Percentiles rank a stretch among this genome's conserved stretches.
Evolutionary conservation across 495 filamentous ascomycete species (phyloP).

Genomic region (Sabuloglossum arenarium): DNA sequence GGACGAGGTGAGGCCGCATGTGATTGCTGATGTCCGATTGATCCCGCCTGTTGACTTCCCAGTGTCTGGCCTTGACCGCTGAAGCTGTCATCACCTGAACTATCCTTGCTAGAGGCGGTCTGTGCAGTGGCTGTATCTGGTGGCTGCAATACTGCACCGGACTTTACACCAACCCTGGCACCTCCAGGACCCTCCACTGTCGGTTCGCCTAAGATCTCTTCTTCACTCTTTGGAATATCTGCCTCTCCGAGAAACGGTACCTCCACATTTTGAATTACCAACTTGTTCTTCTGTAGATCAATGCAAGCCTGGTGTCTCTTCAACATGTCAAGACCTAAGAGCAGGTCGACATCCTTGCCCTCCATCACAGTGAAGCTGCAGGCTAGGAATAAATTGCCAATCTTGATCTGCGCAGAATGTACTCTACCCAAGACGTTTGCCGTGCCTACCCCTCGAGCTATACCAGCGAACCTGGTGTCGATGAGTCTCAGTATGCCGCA

Average conservation of each 20-base stretch:
- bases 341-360: constrained; percentile 88
- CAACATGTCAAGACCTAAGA: constrained; percentile 90
- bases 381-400: constrained; percentile 68
- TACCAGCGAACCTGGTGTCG: constrained; percentile 74
- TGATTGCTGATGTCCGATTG: background rate
- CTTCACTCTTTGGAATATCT: constrained; percentile 68
- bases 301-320: constrained; percentile 85
- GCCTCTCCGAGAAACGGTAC: constrained; percentile 80
- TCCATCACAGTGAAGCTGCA: constrained; percentile 99
- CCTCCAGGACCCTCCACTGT: constrained; percentile 71
- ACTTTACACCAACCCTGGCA: constrained; percentile 60
- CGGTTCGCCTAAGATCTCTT: constrained; percentile 58
- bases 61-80: constrained; percentile 7
- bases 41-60: constrained; percentile 3
- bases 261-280: constrained; percentile 72
- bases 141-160: constrained; percentile 56
- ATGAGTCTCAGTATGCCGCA: constrained; percentile 97
- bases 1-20: background rate
- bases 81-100: constrained; percentile 3
- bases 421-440: constrained; percentile 88
- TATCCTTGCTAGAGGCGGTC: background rate
- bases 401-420: constrained; percentile 81
- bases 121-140: background rate
- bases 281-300: constrained; percentile 56
- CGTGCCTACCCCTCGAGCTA: constrained; percentile 83